Conservation (phyloP, 1,139 yeast genomes). For the Suhomyces ambrosiae region DNA sequence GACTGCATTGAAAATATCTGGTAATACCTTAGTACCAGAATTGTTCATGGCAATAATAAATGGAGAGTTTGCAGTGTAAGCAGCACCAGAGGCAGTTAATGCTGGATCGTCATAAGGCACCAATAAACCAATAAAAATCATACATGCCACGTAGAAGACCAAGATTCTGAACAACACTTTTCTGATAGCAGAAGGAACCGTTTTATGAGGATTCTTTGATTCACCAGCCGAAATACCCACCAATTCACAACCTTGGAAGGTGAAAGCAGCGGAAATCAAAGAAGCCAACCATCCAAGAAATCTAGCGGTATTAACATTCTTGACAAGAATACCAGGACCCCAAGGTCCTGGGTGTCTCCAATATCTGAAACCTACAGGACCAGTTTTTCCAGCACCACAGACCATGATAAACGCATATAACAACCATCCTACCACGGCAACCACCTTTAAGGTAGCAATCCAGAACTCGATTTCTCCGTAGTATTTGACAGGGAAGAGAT, state of each 20-base stretch:
- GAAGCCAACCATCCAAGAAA: conserved; percentile 69
- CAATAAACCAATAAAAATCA: conserved; percentile 78
- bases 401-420: conserved; percentile 68
- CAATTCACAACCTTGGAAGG: conserved; percentile 79
- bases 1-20: conserved; percentile 76
- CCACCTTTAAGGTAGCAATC: conserved; percentile 64
- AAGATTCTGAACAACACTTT: conserved; percentile 81
- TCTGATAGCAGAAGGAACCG: conserved; percentile 83
- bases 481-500: conserved; percentile 61
- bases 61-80: conserved; percentile 51
- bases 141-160: conserved; percentile 75
- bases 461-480: conserved; percentile 69
- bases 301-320: conserved; percentile 51
- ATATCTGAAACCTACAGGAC: conserved; percentile 81
- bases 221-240: conserved; percentile 92
- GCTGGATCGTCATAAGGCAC: conserved; percentile 75
- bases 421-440: conserved; percentile 73
- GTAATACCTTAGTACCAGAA: conserved; percentile 69
- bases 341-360: conserved; percentile 94
- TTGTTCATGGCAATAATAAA: conserved; percentile 61
- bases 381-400: conserved; percentile 69
- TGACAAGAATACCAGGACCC: conserved; percentile 61
- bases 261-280: conserved; percentile 71
- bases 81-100: conserved; percentile 22
- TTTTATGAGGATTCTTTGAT: conserved; percentile 74